Evolutionary conservation across 2,329 filamentous ascomycete species (phyloP).

Genomic region (Aureobasidium vineae): DNA sequence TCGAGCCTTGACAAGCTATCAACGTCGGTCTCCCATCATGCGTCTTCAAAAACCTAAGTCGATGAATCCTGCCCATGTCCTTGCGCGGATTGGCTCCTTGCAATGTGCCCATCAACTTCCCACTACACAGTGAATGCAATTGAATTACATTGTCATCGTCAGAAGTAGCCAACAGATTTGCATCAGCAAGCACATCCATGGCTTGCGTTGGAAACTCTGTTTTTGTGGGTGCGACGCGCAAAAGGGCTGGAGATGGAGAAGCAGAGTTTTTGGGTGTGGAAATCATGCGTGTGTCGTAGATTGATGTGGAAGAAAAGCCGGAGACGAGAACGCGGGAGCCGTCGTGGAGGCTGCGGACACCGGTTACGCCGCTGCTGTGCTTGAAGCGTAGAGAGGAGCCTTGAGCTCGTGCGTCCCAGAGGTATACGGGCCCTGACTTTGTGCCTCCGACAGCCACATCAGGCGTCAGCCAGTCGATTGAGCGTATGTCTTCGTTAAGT

Average conservation of each 20-base stretch:
- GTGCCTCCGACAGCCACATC: conserved; percentile 26
- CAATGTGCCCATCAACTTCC: conserved; percentile 12
- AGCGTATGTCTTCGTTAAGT: conserved; percentile 4
- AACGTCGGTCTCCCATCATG: conserved; percentile 5
- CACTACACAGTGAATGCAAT: conserved; percentile 21
- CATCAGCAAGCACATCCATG: conserved; percentile 20
- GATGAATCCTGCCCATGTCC: not conserved
- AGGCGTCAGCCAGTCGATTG: conserved; percentile 27
- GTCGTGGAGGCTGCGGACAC: conserved; percentile 24
- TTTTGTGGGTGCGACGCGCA: not conserved
- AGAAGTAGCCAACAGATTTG: conserved; percentile 2
- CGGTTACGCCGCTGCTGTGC: conserved; percentile 17
- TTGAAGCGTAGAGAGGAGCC: conserved; percentile 17
- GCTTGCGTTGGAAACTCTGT: not conserved
- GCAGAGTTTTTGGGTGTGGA: not conserved
- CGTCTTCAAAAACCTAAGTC: not conserved
- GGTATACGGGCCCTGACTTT: not conserved
- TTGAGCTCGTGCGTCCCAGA: conserved; percentile 25
- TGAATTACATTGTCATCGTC: conserved; percentile 22
- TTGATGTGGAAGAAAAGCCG: conserved; percentile 6
- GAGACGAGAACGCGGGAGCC: conserved; percentile 25
- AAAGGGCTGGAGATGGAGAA: not conserved
- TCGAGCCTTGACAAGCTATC: conserved; percentile 21
- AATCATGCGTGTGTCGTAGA: conserved; percentile 28
- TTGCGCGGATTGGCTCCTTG: not conserved